Evolutionary conservation across 768 basidiomycete genomes (phyloP), one percentile per base, ranked within the genome.

Genomic region (Pleurotus eryngii): DNA sequence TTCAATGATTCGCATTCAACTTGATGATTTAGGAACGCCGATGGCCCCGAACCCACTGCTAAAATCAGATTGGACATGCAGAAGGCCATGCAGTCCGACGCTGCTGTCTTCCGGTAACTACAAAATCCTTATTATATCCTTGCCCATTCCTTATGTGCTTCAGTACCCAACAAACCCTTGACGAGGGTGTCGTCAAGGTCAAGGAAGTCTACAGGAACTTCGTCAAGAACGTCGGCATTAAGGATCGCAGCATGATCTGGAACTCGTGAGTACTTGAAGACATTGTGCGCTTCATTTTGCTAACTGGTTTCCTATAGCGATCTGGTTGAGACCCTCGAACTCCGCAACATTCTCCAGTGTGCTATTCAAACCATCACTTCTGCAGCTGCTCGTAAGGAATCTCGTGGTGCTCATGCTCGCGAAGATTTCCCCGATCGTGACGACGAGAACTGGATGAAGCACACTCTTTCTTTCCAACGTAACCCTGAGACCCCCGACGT

Each of bases 241-340:
- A 97, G 79, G 97, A 98, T 73, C 83, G 97, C 68, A 93, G 92
- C 74, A 92, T 98, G 95, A 97, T 98, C 73, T 99, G 96, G 97
- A 98, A 98, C 78, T 92, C 93, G 95, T 96, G 67, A 61, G 92
- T 42, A 22, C 20, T 24, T 50, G 49, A 39, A 35, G 6, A 38
- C 22, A 8, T 12, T 46, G n/a, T 35, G 12, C 39, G 37, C 39
- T 26, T 60, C 26, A 22, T 46, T 59, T 26, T 45, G 3, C 50
- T 40, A 15, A 57, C 30, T 37, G 60, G 47, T n/a, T 42, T 20
- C 60, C 59, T 3, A 11, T 63, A 95, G 93, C 63, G 97, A 99
- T 70, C 87, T 99, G 58, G 82, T 98, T 60, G 97, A 99, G 77
- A 98, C 95, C 8, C 82, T 98, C 55, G 97, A 99, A 72, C 87